These are phyloP conservation scores for Lathyrus sativus DNA, from an alignment of 306 rosid genomes.

Conservation along the genomic window DNA sequence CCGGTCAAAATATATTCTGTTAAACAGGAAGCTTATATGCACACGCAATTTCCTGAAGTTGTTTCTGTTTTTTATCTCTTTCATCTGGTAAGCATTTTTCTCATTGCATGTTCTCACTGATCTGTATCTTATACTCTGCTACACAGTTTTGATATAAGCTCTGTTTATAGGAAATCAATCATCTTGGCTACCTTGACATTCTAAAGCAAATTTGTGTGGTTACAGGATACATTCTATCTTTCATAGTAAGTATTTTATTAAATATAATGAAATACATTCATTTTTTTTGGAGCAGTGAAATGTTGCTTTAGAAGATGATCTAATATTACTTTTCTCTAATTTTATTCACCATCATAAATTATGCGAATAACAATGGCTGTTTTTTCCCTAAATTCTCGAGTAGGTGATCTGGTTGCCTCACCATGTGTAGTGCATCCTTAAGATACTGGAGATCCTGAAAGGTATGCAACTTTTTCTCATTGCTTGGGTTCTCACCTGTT, in stretches of 20 bases:
- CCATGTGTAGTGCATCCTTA: slow-evolving; percentile 45
- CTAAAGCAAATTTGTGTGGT: slow-evolving; percentile 43
- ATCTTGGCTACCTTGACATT: slow-evolving; percentile 46
- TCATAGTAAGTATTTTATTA: slow-evolving; percentile 45
- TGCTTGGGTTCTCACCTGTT: too few relatives aligned
- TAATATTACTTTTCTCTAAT: slow-evolving; percentile 14
- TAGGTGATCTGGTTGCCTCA: slow-evolving; percentile 50
- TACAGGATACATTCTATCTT: slow-evolving; percentile 42
- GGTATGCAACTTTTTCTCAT: slow-evolving; percentile 42
- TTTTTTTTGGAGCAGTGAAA: too few relatives aligned
- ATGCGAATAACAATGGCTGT: slow-evolving; percentile 42
- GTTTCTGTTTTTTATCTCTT: slow-evolving; percentile 37
- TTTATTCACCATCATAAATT: slow-evolving; percentile 33
- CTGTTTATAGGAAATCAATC: slow-evolving; percentile 42
- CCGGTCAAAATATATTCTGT: slow-evolving; percentile 20
- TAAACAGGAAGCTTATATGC: slow-evolving; percentile 78
- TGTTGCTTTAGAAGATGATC: slow-evolving; percentile 20
- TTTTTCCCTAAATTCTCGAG: slow-evolving; percentile 38
- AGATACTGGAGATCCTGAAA: slow-evolving; percentile 54
- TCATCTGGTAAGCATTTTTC: slow-evolving; percentile 53
- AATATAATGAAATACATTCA: too few relatives aligned
- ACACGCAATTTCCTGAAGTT: slow-evolving; percentile 78
- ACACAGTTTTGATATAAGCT: slow-evolving; percentile 32
- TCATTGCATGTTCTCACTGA: background rate
- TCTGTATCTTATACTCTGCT: slow-evolving; percentile 21